Percentiles rank a stretch among this genome's conserved stretches.
phyloP scores from a whole-genome alignment of 2,329 filamentous ascomycete genomes.

The Magnaporthiopsis poae region DNA sequence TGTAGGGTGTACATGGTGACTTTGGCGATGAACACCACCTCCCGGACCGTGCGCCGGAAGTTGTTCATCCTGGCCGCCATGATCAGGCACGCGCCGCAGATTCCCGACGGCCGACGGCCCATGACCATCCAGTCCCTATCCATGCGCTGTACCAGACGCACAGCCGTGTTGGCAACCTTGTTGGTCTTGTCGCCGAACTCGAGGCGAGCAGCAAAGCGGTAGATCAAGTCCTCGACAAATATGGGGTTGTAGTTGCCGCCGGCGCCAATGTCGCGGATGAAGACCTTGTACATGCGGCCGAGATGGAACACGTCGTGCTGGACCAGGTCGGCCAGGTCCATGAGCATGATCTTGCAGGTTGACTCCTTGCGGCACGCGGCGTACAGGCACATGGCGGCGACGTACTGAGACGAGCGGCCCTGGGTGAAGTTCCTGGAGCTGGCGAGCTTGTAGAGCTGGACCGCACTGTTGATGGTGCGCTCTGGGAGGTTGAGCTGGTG shows the following conservation, averaged over 20 bases:
- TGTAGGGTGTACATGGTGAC: constrained; percentile 89
- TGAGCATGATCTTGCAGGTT: constrained; percentile 80
- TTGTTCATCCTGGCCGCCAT: constrained; percentile 97
- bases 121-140: constrained; percentile 95
- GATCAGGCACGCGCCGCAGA: constrained; percentile 88
- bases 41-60: constrained; percentile 80
- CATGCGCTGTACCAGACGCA: constrained; percentile 83
- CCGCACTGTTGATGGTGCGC: constrained; percentile 53
- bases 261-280: constrained; percentile 55
- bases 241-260: constrained; percentile 51
- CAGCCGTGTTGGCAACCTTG: constrained; percentile 78
- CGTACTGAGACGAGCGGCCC: constrained; percentile 73
- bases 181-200: constrained; percentile 78
- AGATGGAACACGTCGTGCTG: constrained; percentile 85
- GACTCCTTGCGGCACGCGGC: constrained; percentile 69
- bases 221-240: constrained; percentile 81
- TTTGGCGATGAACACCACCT: constrained; percentile 97
- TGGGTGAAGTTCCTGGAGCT: constrained; percentile 70
- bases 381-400: constrained; percentile 85
- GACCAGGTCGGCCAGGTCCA: constrained; percentile 80
- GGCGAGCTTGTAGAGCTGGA: constrained; percentile 67
- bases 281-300: constrained; percentile 78
- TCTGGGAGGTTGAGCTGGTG: constrained; percentile 51
- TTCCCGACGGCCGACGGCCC: constrained; percentile 82
- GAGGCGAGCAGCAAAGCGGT: constrained; percentile 80